Conservation (phyloP, 1,284 basidiomycete genomes). For the Macrocybe sp. region DNA sequence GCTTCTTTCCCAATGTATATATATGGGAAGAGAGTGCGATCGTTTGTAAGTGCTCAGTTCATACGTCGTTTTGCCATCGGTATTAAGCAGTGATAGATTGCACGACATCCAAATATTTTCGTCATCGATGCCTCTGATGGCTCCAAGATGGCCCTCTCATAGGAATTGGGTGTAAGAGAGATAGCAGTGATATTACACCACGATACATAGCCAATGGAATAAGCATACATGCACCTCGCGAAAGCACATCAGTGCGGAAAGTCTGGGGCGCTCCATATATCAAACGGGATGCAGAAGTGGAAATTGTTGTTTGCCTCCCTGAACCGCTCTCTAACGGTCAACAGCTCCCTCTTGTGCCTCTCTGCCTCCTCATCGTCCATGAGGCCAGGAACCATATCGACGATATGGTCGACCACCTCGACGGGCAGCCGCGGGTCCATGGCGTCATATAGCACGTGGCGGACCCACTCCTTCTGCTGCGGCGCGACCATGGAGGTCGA, state of each 20-base stretch:
- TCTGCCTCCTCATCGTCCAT: slow-evolving; percentile 35
- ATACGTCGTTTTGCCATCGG: background rate
- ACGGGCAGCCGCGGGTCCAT: slow-evolving; percentile 31
- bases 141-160: too few relatives aligned
- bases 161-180: too few relatives aligned
- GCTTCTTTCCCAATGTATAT: slow-evolving; percentile 37
- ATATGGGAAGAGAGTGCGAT: slow-evolving; percentile 35
- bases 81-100: slow-evolving; percentile 17
- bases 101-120: slow-evolving; percentile 26
- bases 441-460: slow-evolving; percentile 28
- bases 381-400: slow-evolving; percentile 31
- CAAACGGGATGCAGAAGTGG: slow-evolving; percentile 47
- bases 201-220: too few relatives aligned
- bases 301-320: slow-evolving; percentile 32
- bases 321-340: slow-evolving; percentile 30
- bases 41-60: slow-evolving; percentile 28
- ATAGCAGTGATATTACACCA: too few relatives aligned
- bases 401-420: slow-evolving; percentile 39
- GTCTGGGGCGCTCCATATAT: slow-evolving; percentile 31
- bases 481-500: slow-evolving; percentile 39
- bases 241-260: too few relatives aligned
- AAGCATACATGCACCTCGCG: too few relatives aligned
- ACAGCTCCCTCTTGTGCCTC: slow-evolving; percentile 25
- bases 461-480: slow-evolving; percentile 41
- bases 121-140: slow-evolving; percentile 11